phyloP scores from a whole-genome alignment of 2,329 filamentous ascomycete genomes.

The Ilyonectria destructans region DNA sequence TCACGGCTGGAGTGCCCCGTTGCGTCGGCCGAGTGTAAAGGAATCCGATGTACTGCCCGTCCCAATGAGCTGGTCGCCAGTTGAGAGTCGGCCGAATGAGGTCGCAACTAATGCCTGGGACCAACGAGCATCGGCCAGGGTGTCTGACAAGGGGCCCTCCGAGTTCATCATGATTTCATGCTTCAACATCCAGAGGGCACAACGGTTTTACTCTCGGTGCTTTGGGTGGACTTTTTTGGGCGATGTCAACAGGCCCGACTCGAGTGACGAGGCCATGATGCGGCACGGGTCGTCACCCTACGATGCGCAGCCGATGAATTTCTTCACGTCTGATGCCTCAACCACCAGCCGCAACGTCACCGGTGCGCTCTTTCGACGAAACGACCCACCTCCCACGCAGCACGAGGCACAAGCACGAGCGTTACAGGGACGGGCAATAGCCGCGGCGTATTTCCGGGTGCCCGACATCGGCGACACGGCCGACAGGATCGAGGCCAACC shows the following conservation, averaged over 20 bases:
- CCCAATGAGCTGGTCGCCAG: constrained; percentile 6
- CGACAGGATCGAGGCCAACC: constrained; percentile 41
- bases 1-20: not conserved
- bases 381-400: not conserved
- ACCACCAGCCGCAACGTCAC: constrained; percentile 13
- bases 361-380: constrained; percentile 41
- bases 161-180: constrained; percentile 47
- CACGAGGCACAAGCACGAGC: constrained; percentile 6
- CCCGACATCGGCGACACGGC: constrained; percentile 44
- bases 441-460: constrained; percentile 44
- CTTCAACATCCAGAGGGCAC: constrained; percentile 43
- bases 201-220: constrained; percentile 44
- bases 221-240: constrained; percentile 47
- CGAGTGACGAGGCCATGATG: constrained; percentile 33
- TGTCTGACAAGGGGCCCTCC: constrained; percentile 17
- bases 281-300: constrained; percentile 44
- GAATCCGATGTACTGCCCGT: constrained; percentile 11
- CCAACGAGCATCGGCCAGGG: not conserved
- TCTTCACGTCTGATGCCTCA: constrained; percentile 36
- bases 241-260: constrained; percentile 40
- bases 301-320: constrained; percentile 45
- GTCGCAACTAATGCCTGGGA: not conserved
- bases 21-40: constrained; percentile 11
- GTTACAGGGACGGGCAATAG: constrained; percentile 1
- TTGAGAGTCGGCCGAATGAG: not conserved